Conservation (phyloP, 2,329 filamentous ascomycete genomes). For the Aspergillus unguis region DNA sequence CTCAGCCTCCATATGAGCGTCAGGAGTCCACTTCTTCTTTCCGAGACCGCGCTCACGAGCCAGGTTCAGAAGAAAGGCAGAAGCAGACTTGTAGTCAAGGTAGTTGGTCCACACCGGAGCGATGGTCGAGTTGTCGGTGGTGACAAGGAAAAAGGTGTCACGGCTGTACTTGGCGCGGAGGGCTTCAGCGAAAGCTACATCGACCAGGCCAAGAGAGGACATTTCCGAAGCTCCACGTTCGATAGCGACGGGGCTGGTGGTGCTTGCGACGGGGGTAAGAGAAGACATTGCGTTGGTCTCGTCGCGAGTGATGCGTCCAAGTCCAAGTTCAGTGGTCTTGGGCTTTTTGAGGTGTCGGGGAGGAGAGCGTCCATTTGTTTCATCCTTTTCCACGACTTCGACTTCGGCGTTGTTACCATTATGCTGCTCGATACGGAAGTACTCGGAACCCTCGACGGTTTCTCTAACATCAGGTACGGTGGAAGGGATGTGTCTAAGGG, state of each 20-base stretch:
- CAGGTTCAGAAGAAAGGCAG: constrained; percentile 19
- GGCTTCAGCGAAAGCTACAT: neutral
- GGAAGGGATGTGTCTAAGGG: neutral
- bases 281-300: neutral
- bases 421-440: neutral
- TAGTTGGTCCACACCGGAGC: constrained; percentile 20
- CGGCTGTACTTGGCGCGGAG: neutral
- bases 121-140: constrained; percentile 12
- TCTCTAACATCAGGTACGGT: neutral
- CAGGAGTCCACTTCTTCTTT: constrained; percentile 8
- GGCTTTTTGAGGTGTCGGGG: neutral
- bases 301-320: neutral
- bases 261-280: neutral
- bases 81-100: constrained; percentile 11
- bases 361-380: neutral
- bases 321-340: neutral
- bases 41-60: constrained; percentile 12
- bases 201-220: neutral
- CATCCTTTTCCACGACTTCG: neutral
- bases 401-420: neutral
- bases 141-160: constrained; percentile 19
- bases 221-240: neutral
- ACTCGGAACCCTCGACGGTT: too few species aligned
- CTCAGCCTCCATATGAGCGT: constrained; percentile 12
- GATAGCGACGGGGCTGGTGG: neutral